phyloP scores from a whole-genome alignment of 768 basidiomycete genomes.

The Zangia roseola region DNA sequence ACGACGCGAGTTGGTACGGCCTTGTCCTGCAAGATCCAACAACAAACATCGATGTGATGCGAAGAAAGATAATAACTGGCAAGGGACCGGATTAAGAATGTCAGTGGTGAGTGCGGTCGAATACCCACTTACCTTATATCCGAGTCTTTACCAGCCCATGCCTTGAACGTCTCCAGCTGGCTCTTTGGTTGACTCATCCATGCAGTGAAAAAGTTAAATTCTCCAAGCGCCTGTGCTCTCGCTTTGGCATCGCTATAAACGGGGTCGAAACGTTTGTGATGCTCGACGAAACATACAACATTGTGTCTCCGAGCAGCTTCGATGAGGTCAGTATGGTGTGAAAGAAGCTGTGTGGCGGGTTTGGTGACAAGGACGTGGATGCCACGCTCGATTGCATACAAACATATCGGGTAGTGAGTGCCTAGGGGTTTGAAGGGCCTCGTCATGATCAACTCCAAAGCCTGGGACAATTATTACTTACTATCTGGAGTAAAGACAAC shows the following conservation, averaged over 20 bases:
- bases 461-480: conserved; percentile 33
- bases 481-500: conserved; percentile 94
- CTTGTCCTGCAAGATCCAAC: conserved; percentile 78
- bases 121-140: conserved; percentile 67
- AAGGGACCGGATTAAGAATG: neutral
- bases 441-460: neutral
- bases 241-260: conserved; percentile 90
- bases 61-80: conserved; percentile 91
- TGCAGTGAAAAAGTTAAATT: conserved; percentile 94
- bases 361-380: conserved; percentile 92
- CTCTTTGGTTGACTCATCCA: conserved; percentile 99
- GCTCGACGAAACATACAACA: conserved; percentile 91
- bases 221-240: conserved; percentile 71
- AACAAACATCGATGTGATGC: conserved; percentile 89
- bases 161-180: conserved; percentile 91
- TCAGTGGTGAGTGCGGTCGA: neutral
- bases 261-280: conserved; percentile 90
- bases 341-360: conserved; percentile 83
- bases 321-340: conserved; percentile 79
- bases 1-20: conserved; percentile 83
- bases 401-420: conserved; percentile 83
- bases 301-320: conserved; percentile 74
- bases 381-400: conserved; percentile 82
- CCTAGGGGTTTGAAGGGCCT: conserved; percentile 39
- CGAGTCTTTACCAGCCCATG: conserved; percentile 93